These are phyloP conservation scores for Phytophthora vignae DNA, from an alignment of 352 stramenopile species.

Conservation along the genomic window DNA sequence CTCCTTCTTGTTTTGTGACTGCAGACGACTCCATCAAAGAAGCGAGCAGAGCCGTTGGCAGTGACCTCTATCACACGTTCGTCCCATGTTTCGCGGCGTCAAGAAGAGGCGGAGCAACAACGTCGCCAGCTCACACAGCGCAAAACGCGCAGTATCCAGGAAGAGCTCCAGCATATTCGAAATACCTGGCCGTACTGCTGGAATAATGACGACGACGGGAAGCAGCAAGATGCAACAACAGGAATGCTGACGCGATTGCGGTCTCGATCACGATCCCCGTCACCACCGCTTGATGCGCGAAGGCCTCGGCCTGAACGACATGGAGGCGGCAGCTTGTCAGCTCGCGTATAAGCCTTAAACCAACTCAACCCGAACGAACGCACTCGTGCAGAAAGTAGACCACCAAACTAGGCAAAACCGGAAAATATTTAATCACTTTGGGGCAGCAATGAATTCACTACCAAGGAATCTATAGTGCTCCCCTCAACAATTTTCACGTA, in stretches of 20 bases:
- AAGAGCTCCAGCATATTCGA: conserved; percentile 69
- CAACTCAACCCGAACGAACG: neutral
- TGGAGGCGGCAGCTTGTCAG: conserved; percentile 25
- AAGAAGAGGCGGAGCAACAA: conserved; percentile 37
- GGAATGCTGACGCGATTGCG: neutral
- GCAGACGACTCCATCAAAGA: conserved; percentile 43
- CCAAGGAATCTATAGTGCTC: conserved; percentile 21
- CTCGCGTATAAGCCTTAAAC: conserved; percentile 14
- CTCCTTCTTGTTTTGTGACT: neutral
- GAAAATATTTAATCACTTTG: conserved; percentile 48
- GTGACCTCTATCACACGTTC: conserved; percentile 61
- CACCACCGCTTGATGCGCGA: conserved; percentile 7
- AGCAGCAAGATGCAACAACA: conserved; percentile 6
- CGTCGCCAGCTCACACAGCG: conserved; percentile 16
- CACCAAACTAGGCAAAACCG: conserved; percentile 38
- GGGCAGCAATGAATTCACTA: conserved; percentile 33
- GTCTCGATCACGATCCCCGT: conserved; percentile 17
- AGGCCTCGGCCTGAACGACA: conserved; percentile 11
- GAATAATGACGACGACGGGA: conserved; percentile 39
- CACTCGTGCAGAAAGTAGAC: neutral
- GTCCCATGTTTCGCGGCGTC: conserved; percentile 52
- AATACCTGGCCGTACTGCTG: conserved; percentile 76
- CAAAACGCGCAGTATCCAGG: conserved; percentile 39
- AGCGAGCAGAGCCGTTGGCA: conserved; percentile 19
- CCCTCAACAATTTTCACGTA: conserved; percentile 38